A percentile compares a stretch with the other conserved stretches of the same genome.
Conservation (phyloP, 139 green algal genomes). For the Deuterostichococcus epilithicus region DNA sequence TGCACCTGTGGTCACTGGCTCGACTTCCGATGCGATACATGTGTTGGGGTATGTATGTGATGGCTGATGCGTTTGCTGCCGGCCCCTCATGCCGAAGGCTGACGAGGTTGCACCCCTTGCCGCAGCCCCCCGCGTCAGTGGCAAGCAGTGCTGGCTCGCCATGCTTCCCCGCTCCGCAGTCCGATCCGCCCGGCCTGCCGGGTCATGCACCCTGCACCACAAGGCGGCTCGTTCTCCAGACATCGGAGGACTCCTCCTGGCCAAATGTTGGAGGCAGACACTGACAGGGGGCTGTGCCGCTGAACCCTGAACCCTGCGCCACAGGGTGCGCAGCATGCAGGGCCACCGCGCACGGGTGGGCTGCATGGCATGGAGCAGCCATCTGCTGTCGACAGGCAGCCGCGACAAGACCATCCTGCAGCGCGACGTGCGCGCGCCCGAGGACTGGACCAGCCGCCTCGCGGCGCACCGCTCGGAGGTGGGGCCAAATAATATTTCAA, state of each 20-base stretch:
- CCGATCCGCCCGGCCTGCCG: too few species aligned
- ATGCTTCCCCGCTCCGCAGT: too few species aligned
- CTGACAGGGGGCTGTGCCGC: too few species aligned
- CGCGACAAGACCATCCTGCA: slow-evolving; percentile 87
- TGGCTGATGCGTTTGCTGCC: slow-evolving; percentile 1
- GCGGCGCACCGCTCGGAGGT: slow-evolving; percentile 84
- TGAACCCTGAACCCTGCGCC: background rate
- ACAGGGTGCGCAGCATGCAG: slow-evolving; percentile 68
- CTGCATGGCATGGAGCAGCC: slow-evolving; percentile 80
- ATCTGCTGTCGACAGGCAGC: slow-evolving; percentile 80
- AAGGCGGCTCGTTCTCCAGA: too few species aligned
- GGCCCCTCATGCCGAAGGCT: background rate
- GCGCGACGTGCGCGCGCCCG: slow-evolving; percentile 79
- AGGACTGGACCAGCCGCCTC: slow-evolving; percentile 40
- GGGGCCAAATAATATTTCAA: background rate
- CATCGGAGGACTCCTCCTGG: too few species aligned
- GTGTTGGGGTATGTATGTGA: background rate
- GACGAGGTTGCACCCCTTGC: too few species aligned
- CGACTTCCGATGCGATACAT: background rate
- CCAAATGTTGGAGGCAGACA: too few species aligned
- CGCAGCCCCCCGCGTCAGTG: too few species aligned
- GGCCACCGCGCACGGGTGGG: slow-evolving; percentile 79
- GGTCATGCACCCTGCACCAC: too few species aligned
- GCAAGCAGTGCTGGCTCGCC: too few species aligned
- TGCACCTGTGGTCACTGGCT: background rate